Base-by-base conservation (phyloP, 345 rosid genomes). In the Atalantia buxifolia region DNA sequence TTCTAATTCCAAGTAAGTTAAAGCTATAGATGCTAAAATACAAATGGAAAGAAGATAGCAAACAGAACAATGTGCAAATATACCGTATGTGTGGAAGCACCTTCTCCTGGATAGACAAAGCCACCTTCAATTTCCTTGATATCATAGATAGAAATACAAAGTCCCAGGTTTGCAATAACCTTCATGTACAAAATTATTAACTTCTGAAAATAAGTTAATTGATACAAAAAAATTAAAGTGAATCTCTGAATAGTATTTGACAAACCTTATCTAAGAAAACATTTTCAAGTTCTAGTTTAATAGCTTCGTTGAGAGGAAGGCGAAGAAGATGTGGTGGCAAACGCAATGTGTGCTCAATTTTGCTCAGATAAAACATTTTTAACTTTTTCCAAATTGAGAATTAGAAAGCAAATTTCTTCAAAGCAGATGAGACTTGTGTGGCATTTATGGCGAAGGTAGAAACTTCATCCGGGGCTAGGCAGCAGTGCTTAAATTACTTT, bases 1-100 rank as follows among this genome's bases (percentile, higher is more conserved):
- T 1, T 53, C 57, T 18, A 16, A 5, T 53, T 53, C 57, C 57
- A 53, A 53, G 57, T 53, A 22, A 50, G 19, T 50, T 18, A 50
- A 53, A 53, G 57, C 22, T 18, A 6, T 18, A 5, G 22, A 1
- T 4, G 57, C 57, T 53, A 1, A 18, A 53, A 53, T 53, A 53
- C 7, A 5, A 53, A 5, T 18, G 57, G 57, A 53, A 53, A 53
- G 22, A 53, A 53, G 57, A 53, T 45, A 13, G 50, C 3, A 16
- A 45, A 45, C 50, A 45, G 50, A 12, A 45, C 18, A 45, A 18
- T 45, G 50, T 45, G 50, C 50, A 45, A 45, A 18, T 53, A 59
- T 89, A 93, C 98, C 86, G 86, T 86, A 84, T 91, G 92, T 2
- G 97, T 92, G 1, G 99, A 89, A 71, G 94, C 92, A 70, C 99